A percentile compares a stretch with the other conserved stretches of the same genome.
These are phyloP conservation scores for Cydonia oblonga DNA, from an alignment of 331 rosid genomes.

Conservation along the genomic window DNA sequence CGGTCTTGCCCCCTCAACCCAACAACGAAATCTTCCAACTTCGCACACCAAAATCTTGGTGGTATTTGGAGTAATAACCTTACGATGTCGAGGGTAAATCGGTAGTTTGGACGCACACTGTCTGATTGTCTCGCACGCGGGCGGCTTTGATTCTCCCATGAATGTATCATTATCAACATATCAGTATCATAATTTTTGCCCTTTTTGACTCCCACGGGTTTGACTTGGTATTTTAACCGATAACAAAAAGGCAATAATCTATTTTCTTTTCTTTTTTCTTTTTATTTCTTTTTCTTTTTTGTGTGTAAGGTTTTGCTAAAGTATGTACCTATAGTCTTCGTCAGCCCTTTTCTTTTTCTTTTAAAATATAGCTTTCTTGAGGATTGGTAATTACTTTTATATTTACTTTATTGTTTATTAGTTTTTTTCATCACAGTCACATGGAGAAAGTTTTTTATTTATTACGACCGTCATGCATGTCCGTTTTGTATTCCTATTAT, in stretches of 20 bases:
- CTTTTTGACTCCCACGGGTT: background rate
- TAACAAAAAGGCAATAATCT: background rate
- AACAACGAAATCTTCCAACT: background rate
- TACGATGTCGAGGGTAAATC: background rate
- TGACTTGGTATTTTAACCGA: background rate
- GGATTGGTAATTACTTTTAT: background rate
- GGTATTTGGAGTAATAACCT: slow-evolving; percentile 1
- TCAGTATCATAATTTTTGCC: background rate
- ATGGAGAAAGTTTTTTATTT: no score
- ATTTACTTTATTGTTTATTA: no score
- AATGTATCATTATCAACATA: background rate
- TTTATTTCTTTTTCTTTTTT: background rate
- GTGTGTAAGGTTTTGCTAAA: background rate
- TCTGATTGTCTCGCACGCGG: slow-evolving; percentile 1
- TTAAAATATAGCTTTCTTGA: background rate
- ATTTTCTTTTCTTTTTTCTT: no score
- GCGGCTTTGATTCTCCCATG: slow-evolving; percentile 1
- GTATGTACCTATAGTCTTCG: background rate
- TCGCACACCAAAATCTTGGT: background rate
- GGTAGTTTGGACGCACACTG: background rate
- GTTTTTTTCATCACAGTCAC: no score
- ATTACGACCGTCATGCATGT: no score
- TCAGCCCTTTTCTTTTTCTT: background rate
- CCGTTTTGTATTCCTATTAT: no score
- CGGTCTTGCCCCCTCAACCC: background rate